Base-by-base conservation (phyloP, 2,329 filamentous ascomycete genomes). In the Arthrobotrys conoides region DNA sequence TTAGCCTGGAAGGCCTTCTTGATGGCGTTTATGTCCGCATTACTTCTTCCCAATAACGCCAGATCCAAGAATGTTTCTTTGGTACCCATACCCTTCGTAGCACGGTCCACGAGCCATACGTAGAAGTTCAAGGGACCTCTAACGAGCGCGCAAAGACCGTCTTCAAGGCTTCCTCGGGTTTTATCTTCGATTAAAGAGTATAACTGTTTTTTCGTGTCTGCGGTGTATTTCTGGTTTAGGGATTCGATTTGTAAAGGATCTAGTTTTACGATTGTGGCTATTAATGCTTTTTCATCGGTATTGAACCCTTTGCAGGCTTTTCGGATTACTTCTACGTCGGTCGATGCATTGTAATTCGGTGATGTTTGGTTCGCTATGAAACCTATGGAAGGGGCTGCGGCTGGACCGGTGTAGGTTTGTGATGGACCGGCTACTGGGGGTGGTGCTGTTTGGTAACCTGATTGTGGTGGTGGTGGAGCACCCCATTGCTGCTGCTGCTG, bases 271-370 rank as follows among this genome's bases (percentile, higher is more conserved):
- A 98, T 86, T 1, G 91, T 86, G 1, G 87, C 86, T 80, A 97
- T 94, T 16, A 98, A 86, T 0, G 88, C 84, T 82, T 90, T 91
- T 84, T 97, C 94, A 82, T 98, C 90, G 0, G 94, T 97, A 48
- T 94, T 95, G 80, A 97, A 93, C 0, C 94, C 94, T 84, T 97
- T 97, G 93, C 97, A 97, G 1, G 95, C 93, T 81, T 89, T 89
- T 65, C 93, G 90, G 30, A 97, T 86, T 3, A 87, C 89, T 71
- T 93, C 89, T 0, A 93, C 92, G 81, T 95, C 91, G 12, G 87
- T 85, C 2, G 86, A 87, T 53, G 90, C 91, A 80, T 97, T 91
- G 41, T 84, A 84, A 18, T 84, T 85, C 6, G 57, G 57, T 2
- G 80, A 76, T 20, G 51, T 71, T 22, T 78, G 55, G 46, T 69